Evolutionary conservation across 2,329 filamentous ascomycete species (phyloP), one percentile per base, ranked within the genome.

Genomic region (Macroventuria anomochaeta): DNA sequence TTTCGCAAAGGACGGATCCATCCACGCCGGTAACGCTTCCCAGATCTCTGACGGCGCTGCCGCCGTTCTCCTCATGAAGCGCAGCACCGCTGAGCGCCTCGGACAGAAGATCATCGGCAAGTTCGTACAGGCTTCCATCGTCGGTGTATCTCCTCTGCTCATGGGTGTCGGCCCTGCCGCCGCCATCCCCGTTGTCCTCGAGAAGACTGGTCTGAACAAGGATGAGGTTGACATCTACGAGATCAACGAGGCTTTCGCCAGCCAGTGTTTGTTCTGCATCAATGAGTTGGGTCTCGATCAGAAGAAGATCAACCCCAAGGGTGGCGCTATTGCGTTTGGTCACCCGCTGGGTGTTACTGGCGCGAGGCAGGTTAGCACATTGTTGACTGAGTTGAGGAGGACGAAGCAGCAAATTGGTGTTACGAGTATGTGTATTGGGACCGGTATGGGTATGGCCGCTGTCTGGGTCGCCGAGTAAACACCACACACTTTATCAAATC

Each of bases 181-280:
- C 77, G 93, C 95, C 52, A 97, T 99, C 70, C 95, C 95, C 61
- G 89, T 93, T 73, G 93, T 91, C 3, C 87, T 97, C 51, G 84
- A 90, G 73, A 93, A 95, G 75, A 90, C 93, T 0, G 92, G 93
- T 55, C 86, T 99, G 67, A 82, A 81, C 73, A 91, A 88, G 77
- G 88, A 69, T 52, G 93, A 97, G 64, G 91, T 99, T 25, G 95
- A 97, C 74, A 93, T 97, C 71, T 97, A 85, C 71, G 95, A 99
- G 85, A 97, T 99, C 83, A 99, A 99, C 81, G 95, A 99, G 84
- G 95, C 95, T 1, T 99, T 99, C 76, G 95, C 95, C 26, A 90
- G 86, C 60, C 93, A 97, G 83, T 96, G 91, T 77, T 77, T 97
- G 63, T 97, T 90, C 89, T 97, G 92, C 76, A 86, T 90, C 59